Conservation (phyloP, 2,329 filamentous ascomycete genomes). For the Penicillium decumbens region DNA sequence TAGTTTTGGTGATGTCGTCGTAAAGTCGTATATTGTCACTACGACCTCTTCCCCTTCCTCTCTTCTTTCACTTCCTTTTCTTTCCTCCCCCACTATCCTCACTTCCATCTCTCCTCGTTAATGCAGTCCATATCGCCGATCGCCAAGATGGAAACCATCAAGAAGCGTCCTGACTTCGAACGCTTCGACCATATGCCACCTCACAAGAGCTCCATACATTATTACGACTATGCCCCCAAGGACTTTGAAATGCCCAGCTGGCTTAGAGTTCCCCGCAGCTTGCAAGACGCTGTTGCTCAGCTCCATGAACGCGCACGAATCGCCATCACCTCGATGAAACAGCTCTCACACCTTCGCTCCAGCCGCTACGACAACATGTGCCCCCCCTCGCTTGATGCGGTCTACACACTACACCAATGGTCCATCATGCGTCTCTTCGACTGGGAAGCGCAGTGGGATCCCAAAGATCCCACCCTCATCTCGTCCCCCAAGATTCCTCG, state of each 20-base stretch:
- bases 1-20: neutral
- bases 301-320: constrained; percentile 15
- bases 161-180: neutral
- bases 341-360: constrained; percentile 15
- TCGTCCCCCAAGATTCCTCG: constrained; percentile 26
- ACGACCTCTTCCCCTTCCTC: neutral
- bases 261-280: constrained; percentile 6
- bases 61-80: neutral
- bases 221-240: constrained; percentile 15
- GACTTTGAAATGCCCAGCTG: constrained; percentile 15
- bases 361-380: constrained; percentile 28
- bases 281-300: constrained; percentile 9
- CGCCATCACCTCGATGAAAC: constrained; percentile 11
- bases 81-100: neutral
- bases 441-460: constrained; percentile 20
- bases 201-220: constrained; percentile 3
- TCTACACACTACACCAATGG: constrained; percentile 12
- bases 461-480: constrained; percentile 16
- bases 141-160: neutral
- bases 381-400: constrained; percentile 1
- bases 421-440: constrained; percentile 26
- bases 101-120: neutral
- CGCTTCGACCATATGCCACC: neutral
- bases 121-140: neutral
- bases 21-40: neutral